These are phyloP conservation scores for Bertia moriformis DNA, from an alignment of 2,329 filamentous ascomycete species.

Conservation along the genomic window DNA sequence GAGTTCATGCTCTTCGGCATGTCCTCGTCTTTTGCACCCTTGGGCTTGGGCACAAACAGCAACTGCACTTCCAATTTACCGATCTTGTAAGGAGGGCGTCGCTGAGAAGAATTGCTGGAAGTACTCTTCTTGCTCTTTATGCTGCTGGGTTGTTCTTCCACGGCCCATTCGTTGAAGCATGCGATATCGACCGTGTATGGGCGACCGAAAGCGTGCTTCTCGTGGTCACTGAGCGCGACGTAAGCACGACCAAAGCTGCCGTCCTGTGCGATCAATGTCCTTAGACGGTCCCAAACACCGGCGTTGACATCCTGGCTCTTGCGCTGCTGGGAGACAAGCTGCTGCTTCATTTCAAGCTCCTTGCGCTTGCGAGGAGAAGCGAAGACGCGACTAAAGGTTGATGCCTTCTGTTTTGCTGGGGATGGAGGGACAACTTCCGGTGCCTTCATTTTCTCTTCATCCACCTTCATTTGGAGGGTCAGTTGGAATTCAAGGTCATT, in stretches of 20 bases:
- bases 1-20: conserved; percentile 99
- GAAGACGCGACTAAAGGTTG: conserved; percentile 81
- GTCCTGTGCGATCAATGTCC: conserved; percentile 74
- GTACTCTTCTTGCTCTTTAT: conserved; percentile 94
- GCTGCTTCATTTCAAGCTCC: conserved; percentile 73
- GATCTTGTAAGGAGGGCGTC: conserved; percentile 88
- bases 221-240: conserved; percentile 84
- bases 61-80: conserved; percentile 89
- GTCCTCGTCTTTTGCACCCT: conserved; percentile 74
- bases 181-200: conserved; percentile 78
- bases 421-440: conserved; percentile 44
- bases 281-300: conserved; percentile 73
- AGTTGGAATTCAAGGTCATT: conserved; percentile 98
- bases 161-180: conserved; percentile 97
- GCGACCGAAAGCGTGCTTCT: conserved; percentile 73
- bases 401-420: conserved; percentile 57
- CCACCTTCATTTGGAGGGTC: conserved; percentile 86
- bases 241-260: conserved; percentile 92
- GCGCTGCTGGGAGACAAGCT: conserved; percentile 67
- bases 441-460: conserved; percentile 55
- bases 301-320: conserved; percentile 48
- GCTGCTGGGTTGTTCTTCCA: conserved; percentile 63
- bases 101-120: conserved; percentile 52
- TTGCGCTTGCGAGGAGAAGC: conserved; percentile 93
- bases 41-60: conserved; percentile 84